These are phyloP conservation scores for Globisporangium polare DNA, from an alignment of 352 stramenopile genomes.

Conservation along the genomic window DNA sequence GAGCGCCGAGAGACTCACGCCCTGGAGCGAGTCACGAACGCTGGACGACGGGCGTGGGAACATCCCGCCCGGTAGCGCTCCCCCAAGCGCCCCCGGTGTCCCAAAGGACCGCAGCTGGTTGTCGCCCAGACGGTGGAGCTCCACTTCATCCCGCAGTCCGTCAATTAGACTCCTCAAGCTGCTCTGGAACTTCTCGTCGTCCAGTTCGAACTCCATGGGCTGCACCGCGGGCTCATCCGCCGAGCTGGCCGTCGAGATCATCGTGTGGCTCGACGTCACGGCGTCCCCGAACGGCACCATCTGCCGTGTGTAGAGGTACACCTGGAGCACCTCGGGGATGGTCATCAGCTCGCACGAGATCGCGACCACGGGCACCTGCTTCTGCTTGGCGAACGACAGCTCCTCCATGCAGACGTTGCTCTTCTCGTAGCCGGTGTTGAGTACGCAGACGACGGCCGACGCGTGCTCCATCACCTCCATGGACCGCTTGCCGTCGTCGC, in stretches of 20 bases:
- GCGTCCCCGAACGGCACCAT: slow-evolving; percentile 71
- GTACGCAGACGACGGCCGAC: slow-evolving; percentile 66
- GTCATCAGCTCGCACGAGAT: slow-evolving; percentile 59
- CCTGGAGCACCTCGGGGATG: slow-evolving; percentile 67
- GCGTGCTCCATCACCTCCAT: slow-evolving; percentile 58
- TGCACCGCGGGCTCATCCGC: slow-evolving; percentile 18
- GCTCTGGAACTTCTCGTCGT: slow-evolving; percentile 64
- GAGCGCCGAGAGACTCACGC: slow-evolving; percentile 10
- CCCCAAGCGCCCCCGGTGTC: slow-evolving; percentile 19
- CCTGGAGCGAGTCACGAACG: slow-evolving; percentile 12
- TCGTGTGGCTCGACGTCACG: slow-evolving; percentile 41
- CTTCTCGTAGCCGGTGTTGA: slow-evolving; percentile 63
- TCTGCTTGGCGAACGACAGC: slow-evolving; percentile 66
- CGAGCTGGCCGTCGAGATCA: slow-evolving; percentile 15
- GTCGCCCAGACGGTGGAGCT: slow-evolving; percentile 49
- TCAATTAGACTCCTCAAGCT: slow-evolving; percentile 68
- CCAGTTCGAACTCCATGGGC: slow-evolving; percentile 44
- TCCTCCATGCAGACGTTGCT: slow-evolving; percentile 76
- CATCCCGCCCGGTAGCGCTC: slow-evolving; percentile 8
- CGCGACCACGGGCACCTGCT: slow-evolving; percentile 62
- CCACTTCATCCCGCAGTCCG: slow-evolving; percentile 70
- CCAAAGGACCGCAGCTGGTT: slow-evolving; percentile 17
- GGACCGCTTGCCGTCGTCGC: slow-evolving; percentile 39
- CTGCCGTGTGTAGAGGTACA: slow-evolving; percentile 76
- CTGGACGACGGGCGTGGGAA: slow-evolving; percentile 11